Percentiles rank a stretch among this genome's conserved stretches.
phyloP scores from a whole-genome alignment of 2,329 filamentous ascomycete species.

The Pseudocercospora pini-densiflorae region DNA sequence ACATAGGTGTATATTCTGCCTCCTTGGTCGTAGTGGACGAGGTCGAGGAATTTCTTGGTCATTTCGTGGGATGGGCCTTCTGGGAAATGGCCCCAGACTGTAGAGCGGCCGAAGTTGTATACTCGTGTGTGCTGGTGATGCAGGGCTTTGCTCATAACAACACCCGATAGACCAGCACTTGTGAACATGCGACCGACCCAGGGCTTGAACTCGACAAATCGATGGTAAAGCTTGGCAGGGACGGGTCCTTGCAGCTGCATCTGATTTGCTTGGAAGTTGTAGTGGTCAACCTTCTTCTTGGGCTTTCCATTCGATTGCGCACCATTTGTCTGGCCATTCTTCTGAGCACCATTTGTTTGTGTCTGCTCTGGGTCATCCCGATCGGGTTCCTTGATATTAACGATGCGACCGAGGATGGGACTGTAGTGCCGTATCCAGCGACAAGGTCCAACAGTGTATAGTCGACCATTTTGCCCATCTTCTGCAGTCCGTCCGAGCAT shows the following conservation, averaged over 20 bases:
- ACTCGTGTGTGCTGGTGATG: conserved; percentile 89
- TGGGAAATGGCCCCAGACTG: conserved; percentile 70
- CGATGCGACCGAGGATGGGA: conserved; percentile 82
- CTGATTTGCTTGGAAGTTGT: conserved; percentile 89
- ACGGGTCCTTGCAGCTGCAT: conserved; percentile 86
- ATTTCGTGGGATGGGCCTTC: conserved; percentile 68
- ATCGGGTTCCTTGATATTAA: conserved; percentile 65
- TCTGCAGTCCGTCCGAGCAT: conserved; percentile 75
- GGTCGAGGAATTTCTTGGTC: conserved; percentile 78
- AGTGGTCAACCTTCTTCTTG: conserved; percentile 62
- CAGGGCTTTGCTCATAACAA: conserved; percentile 79
- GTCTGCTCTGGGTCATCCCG: conserved; percentile 41
- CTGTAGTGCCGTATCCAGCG: conserved; percentile 84
- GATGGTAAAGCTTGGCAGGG: conserved; percentile 80
- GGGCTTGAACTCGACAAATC: conserved; percentile 90
- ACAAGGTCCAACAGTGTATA: conserved; percentile 80
- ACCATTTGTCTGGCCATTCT: background rate
- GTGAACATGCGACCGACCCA: conserved; percentile 91
- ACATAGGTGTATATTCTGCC: conserved; percentile 91
- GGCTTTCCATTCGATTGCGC: conserved; percentile 21
- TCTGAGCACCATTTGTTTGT: conserved; percentile 13
- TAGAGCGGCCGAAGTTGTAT: conserved; percentile 83
- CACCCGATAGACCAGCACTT: conserved; percentile 74
- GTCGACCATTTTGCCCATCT: conserved; percentile 61
- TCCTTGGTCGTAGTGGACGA: conserved; percentile 84